Percentiles rank a stretch among this genome's conserved stretches.
These are phyloP conservation scores for Cruciata laevipes DNA, from an alignment of 257 asterid genomes.

Conservation along the genomic window DNA sequence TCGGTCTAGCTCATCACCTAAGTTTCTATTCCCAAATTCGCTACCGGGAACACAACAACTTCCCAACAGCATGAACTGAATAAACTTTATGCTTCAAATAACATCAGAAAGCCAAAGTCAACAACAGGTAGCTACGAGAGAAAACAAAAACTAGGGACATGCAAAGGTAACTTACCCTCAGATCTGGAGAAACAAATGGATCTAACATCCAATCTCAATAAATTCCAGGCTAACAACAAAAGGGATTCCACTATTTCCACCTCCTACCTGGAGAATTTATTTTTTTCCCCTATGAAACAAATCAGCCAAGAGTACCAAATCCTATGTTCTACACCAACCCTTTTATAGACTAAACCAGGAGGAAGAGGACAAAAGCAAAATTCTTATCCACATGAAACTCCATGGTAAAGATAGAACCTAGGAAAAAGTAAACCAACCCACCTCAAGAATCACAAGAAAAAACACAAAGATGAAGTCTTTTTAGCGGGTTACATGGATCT, in stretches of 20 bases:
- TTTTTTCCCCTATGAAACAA: constrained; percentile 15
- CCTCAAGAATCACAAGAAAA: constrained; percentile 60
- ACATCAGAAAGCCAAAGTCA: constrained; percentile 22
- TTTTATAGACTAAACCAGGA: constrained; percentile 29
- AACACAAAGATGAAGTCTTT: constrained; percentile 42
- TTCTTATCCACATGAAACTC: constrained; percentile 41
- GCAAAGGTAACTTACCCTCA: constrained; percentile 15
- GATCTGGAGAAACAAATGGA: constrained; percentile 33
- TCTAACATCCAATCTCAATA: constrained; percentile 21
- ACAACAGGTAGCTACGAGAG: constrained; percentile 19
- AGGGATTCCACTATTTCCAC: background rate
- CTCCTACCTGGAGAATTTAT: constrained; percentile 16
- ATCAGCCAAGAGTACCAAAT: constrained; percentile 29
- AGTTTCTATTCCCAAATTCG: background rate
- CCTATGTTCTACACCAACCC: constrained; percentile 41
- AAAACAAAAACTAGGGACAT: constrained; percentile 20
- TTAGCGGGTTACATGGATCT: constrained; percentile 66
- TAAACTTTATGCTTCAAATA: constrained; percentile 2
- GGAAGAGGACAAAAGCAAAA: constrained; percentile 38
- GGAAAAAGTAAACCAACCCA: constrained; percentile 26
- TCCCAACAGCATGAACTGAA: background rate
- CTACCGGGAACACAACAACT: too few species aligned
- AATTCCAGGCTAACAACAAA: constrained; percentile 14
- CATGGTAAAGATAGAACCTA: constrained; percentile 28
- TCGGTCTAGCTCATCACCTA: constrained; percentile 8